Base-by-base conservation (phyloP, 768 basidiomycete genomes). In the Russula ochroleuca region DNA sequence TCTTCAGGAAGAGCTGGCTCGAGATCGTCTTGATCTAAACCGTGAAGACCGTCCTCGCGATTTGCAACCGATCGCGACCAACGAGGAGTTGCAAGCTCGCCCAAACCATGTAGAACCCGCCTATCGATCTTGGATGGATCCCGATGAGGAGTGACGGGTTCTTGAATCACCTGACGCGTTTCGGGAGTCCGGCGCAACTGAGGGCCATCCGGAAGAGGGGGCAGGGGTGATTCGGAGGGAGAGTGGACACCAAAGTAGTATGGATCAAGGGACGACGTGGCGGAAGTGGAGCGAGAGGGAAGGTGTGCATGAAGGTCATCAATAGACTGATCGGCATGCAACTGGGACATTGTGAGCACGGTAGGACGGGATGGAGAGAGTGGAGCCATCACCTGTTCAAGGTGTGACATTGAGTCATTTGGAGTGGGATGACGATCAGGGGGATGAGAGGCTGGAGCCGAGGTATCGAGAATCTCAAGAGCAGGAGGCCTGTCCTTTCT, bases 41-140 rank as follows among this genome's bases (percentile, higher is more conserved):
- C 68, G 61, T 75, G 68, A 49, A 71, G 43, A 62, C 75, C 71
- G 19, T 71, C 69, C 37, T 71, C 73, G 54, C 72, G 68, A 57
- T 74, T 73, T 40, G 77, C 74, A 53, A 81, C 80, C 33, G 76
- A 73, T 71, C 83, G 83, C 64, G 82, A 82, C 95, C 94, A 99
- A 65, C 94, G 84, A 53, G 97, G 97, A n/a, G 97, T 99, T 21
- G 94, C 79, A 37, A 98, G 83, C 75, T 99, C 97, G 41, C 97
- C 97, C 6, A 98, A 90, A 28, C 97, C 97, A 58, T 98, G 85
- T 45, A 98, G 84, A 41, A 86, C 89, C 19, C 85, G 82, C 62
- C 97, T 82, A 77, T 98, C 94, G 65, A 94, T 93, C 68, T 78
- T 73, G 23, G 90, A 84, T 23, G 90, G 88, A 76, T 93, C 87